These are phyloP conservation scores for Erysimum cheiri DNA, from an alignment of 441 rosid genomes.

Conservation along the genomic window DNA sequence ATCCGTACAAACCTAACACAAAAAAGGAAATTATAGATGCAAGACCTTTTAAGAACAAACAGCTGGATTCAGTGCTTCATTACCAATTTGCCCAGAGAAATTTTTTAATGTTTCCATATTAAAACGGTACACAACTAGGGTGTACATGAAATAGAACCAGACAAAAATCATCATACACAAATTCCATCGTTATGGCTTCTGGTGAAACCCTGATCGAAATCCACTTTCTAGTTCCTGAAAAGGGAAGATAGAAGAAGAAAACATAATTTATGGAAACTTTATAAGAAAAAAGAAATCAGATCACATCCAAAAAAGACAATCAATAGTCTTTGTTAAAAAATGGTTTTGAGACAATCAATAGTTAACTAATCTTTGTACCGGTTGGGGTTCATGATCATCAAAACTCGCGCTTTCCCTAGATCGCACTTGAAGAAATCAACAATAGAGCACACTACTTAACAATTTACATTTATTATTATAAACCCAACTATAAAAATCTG, in stretches of 20 bases:
- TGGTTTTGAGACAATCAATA: constrained; percentile 19
- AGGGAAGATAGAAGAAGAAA: background rate
- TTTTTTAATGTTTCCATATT: background rate
- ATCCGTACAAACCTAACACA: constrained; percentile 39
- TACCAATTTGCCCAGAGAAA: constrained; percentile 30
- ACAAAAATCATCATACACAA: background rate
- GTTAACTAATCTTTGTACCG: constrained; percentile 24
- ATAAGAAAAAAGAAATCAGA: background rate
- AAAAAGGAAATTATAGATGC: constrained; percentile 32
- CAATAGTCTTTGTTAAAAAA: constrained; percentile 14
- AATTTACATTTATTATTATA: background rate
- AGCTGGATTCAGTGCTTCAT: constrained; percentile 35
- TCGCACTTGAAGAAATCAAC: constrained; percentile 27
- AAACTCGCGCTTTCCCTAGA: constrained; percentile 39
- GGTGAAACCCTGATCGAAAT: constrained; percentile 11
- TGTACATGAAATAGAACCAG: constrained; percentile 20
- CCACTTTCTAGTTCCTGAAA: constrained; percentile 25
- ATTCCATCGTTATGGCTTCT: constrained; percentile 27
- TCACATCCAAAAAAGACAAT: constrained; percentile 16
- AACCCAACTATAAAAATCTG: constrained; percentile 13
- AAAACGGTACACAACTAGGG: constrained; percentile 19
- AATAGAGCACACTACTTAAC: constrained; percentile 12
- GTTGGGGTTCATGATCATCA: constrained; percentile 35
- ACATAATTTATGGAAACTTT: background rate
- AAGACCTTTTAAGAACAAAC: constrained; percentile 34